Evolutionary conservation across 176 grass and related monocot species (phyloP).

Genomic region (Metroxylon sagu): DNA sequence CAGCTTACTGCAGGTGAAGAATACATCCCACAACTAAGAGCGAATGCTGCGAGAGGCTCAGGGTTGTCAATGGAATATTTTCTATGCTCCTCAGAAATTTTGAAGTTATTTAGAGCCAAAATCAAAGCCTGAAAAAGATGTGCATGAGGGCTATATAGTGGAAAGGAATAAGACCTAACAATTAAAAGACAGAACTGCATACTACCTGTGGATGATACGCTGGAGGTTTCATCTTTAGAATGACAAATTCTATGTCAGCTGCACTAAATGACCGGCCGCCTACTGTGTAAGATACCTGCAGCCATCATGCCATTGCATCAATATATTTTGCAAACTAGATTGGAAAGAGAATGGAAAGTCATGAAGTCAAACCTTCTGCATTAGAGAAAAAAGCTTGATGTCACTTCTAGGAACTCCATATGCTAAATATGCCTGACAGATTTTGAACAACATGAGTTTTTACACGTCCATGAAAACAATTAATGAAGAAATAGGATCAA

Average conservation of each 20-base stretch:
- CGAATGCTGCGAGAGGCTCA: slow-evolving; percentile 69
- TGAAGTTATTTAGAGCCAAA: slow-evolving; percentile 87
- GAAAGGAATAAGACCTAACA: slow-evolving; percentile 7
- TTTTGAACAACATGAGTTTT: slow-evolving; percentile 5
- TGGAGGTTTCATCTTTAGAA: slow-evolving; percentile 88
- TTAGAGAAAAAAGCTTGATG: slow-evolving; percentile 92
- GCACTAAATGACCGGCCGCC: slow-evolving; percentile 86
- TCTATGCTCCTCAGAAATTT: slow-evolving; percentile 76
- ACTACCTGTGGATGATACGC: slow-evolving; percentile 75
- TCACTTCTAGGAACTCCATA: slow-evolving; percentile 86
- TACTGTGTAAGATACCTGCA: slow-evolving; percentile 83
- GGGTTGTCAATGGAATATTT: slow-evolving; percentile 55
- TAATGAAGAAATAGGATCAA: no score
- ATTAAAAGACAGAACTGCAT: slow-evolving; percentile 16
- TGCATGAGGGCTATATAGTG: slow-evolving; percentile 23
- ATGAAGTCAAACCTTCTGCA: slow-evolving; percentile 73
- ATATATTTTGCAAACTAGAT: slow-evolving; percentile 6
- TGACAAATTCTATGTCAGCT: slow-evolving; percentile 85
- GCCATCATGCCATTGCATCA: slow-evolving; percentile 1
- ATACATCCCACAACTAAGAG: slow-evolving; percentile 81
- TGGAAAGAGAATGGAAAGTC: slow-evolving; percentile 11
- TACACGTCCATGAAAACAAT: neutral
- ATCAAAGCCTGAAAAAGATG: slow-evolving; percentile 55
- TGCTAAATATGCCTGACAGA: slow-evolving; percentile 84
- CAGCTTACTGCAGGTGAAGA: slow-evolving; percentile 94